Conservation (phyloP, 192 early-diverging fungal species). For the Fimicolochytrium jonesii region DNA sequence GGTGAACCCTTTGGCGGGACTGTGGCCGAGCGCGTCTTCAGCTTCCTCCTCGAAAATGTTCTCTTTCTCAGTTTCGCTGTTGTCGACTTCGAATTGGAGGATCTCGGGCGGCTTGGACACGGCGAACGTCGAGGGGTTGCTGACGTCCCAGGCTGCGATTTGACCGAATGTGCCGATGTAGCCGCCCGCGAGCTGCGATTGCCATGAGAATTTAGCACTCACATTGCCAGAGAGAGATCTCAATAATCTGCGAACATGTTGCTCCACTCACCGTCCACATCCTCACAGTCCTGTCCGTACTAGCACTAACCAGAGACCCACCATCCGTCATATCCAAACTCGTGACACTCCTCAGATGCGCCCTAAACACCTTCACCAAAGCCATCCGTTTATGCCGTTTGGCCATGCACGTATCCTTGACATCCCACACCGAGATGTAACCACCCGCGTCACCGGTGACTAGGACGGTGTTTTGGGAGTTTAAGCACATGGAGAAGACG, state of each 20-base stretch:
- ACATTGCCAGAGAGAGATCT: too few species aligned
- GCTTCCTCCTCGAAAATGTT: background rate
- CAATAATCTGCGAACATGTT: too few species aligned
- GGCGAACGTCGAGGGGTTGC: conserved; percentile 31
- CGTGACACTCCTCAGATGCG: conserved; percentile 32
- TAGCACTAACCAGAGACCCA: conserved; percentile 32
- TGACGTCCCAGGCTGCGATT: conserved; percentile 38
- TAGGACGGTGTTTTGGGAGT: conserved; percentile 31
- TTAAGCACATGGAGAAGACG: conserved; percentile 32
- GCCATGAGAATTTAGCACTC: background rate
- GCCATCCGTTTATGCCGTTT: conserved; percentile 2
- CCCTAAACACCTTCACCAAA: conserved; percentile 27
- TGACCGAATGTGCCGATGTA: conserved; percentile 55
- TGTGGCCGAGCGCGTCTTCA: too few species aligned
- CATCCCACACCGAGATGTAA: conserved; percentile 35
- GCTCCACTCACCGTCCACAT: conserved; percentile 46
- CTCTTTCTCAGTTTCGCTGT: background rate
- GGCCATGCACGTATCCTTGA: conserved; percentile 29
- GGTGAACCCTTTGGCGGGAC: too few species aligned
- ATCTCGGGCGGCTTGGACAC: conserved; percentile 31
- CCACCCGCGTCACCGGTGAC: conserved; percentile 38
- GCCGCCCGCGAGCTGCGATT: conserved; percentile 30
- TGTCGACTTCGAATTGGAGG: conserved; percentile 13
- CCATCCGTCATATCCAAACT: conserved; percentile 28
- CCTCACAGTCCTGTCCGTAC: conserved; percentile 43